Evolutionary conservation across 352 stramenopile genomes (phyloP).

Genomic region (Phytopythium vexans): DNA sequence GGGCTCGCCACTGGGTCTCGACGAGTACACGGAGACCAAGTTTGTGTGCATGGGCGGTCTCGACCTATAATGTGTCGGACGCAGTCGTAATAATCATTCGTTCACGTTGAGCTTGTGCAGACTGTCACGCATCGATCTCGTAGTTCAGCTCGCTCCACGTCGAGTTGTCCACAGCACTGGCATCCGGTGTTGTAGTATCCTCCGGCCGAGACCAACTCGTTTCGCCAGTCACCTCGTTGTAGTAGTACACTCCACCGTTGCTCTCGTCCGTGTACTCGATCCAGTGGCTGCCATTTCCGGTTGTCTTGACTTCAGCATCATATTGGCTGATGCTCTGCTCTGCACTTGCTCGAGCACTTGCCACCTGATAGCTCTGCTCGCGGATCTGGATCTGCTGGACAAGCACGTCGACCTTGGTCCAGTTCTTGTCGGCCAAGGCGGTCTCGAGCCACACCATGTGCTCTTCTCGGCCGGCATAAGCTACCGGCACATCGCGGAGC

Average conservation of each 20-base stretch:
- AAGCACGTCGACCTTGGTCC: slow-evolving; percentile 63
- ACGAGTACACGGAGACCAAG: slow-evolving; percentile 98
- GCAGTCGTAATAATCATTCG: neutral
- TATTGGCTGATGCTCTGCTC: neutral
- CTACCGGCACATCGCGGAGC: slow-evolving; percentile 31
- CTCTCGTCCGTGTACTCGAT: slow-evolving; percentile 22
- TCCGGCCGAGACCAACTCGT: slow-evolving; percentile 21
- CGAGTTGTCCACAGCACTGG: neutral
- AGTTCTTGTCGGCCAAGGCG: slow-evolving; percentile 55
- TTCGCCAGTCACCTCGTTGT: slow-evolving; percentile 30
- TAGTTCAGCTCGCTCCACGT: neutral
- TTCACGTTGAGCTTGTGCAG: neutral
- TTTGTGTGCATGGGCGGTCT: slow-evolving; percentile 89
- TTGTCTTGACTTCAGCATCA: no score
- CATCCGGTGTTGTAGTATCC: neutral
- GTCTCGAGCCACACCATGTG: slow-evolving; percentile 74
- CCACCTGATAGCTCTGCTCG: slow-evolving; percentile 46
- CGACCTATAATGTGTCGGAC: slow-evolving; percentile 10
- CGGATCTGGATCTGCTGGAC: slow-evolving; percentile 71
- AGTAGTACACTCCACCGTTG: slow-evolving; percentile 36
- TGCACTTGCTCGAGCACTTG: neutral
- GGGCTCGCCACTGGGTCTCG: slow-evolving; percentile 84
- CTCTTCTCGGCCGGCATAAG: slow-evolving; percentile 48
- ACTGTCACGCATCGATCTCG: slow-evolving; percentile 1
- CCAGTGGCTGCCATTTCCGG: slow-evolving; percentile 8